Base-by-base conservation (phyloP, 2,329 filamentous ascomycete genomes). In the Colletotrichum sp. region DNA sequence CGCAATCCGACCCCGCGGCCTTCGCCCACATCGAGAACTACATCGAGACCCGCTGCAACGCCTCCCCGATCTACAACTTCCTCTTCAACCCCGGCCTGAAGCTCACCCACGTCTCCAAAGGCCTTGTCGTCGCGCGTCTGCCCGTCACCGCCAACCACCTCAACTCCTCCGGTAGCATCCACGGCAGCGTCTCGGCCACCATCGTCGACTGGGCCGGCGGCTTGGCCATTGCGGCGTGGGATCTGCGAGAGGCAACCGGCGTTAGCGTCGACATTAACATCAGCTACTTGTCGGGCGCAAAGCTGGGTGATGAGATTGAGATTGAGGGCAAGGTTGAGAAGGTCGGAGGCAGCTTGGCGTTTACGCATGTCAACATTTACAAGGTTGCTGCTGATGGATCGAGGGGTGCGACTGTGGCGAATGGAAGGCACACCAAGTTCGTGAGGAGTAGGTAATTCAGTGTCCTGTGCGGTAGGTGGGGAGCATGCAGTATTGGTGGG, bases 191-290 rank as follows among this genome's bases (percentile, higher is more conserved):
- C 5, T 93, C 91, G 32, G 93, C 93, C 0, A 91, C 93, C 1
- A 88, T 96, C 24, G 89, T 94, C 62, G 94, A 96, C 85, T 95
- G 93, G 90, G 89, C 91, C 8, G 94, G 94, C 55, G 93, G 94
- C 36, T 88, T 95, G 84, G 93, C 93, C 26, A 93, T 96, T 79
- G 91, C 93, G 6, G 89, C 91, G 1, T 91, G 89, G 85, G 93
- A 94, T 77, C 83, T 92, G 73, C 84, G 88, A 30, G 87, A 89
- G 34, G 89, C 88, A 79, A 94, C 93, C 5, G 94, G 94, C 62
- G 93, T 94, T 38, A 94, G 92, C 78, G 89, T 93, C 43, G 94
- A 96, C 82, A 95, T 96, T 81, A 93, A 95, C 83, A 89, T 95
- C 76, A 92, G 90, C 66, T 96, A 95, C 79, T 86, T 94, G 70